Base-by-base conservation (phyloP, 2,329 filamentous ascomycete species). In the Xylaria arbuscula region DNA sequence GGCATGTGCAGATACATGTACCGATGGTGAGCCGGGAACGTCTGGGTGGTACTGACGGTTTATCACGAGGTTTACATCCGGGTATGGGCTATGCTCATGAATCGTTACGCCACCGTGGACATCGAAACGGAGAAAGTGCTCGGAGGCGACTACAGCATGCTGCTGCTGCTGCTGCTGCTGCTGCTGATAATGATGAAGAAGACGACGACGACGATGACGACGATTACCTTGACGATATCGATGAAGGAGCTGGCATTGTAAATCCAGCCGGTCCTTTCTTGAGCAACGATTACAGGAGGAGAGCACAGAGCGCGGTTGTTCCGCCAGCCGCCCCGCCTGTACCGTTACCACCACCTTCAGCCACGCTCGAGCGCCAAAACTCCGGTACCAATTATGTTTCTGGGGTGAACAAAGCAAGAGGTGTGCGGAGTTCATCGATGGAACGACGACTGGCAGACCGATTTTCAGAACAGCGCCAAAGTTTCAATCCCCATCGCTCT, bases 231-330 rank as follows among this genome's bases (percentile, higher is more conserved):
- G 76, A 75, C 38, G 80, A 76, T 11, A 76, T 80, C 55, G 79
- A 77, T n/a, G 80, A 81, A 40, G 69, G 79, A 15, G 74, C 82
- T 32, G 83, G 82, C 1, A 77, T 86, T 17, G 86, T 86, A 24
- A 89, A 89, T 68, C 81, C 84, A 13, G 81, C 83, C 1, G 83
- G 81, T 15, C 87, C 90, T 73, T 87, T 89, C 73, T 85, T 89
- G 83, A 89, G 89, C 66, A 87, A 90, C 34, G 83, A 88, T 68
- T 90, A 88, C 68, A 79, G 82, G 55, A 79, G 80, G 61, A 76
- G 80, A 50, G 76, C 81, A 17, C 80, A 80, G 24, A 79, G 77
- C 2, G 75, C 80, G 11, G 72, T 79, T 36, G 75, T 80, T 28
- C 81, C 81, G n/a, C 77, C 75, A 42, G 73, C 72, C 9, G 76